These are phyloP conservation scores for Pleurotus tuoliensis DNA, from an alignment of 768 basidiomycete species.

Conservation along the genomic window DNA sequence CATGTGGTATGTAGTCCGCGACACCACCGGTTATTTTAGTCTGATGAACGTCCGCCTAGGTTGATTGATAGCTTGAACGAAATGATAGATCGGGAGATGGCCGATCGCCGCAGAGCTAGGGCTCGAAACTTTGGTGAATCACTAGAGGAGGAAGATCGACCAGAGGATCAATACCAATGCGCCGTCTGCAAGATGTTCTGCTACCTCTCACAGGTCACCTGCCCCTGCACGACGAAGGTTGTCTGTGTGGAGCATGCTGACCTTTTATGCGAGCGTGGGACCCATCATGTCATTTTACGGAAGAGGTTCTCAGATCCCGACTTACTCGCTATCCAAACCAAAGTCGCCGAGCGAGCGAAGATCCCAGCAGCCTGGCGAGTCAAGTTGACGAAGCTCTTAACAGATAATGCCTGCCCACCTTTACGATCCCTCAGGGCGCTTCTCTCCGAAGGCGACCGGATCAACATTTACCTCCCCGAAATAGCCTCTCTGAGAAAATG, in stretches of 20 bases:
- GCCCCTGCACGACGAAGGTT: constrained; percentile 72
- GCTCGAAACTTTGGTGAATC: constrained; percentile 58
- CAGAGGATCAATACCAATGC: constrained; percentile 97
- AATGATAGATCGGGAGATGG: constrained; percentile 85
- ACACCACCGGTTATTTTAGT: background rate
- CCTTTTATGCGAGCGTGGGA: constrained; percentile 59
- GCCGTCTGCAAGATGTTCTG: constrained; percentile 88
- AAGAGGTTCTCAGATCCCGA: constrained; percentile 82
- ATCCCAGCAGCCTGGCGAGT: constrained; percentile 73
- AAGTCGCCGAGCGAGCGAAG: constrained; percentile 67
- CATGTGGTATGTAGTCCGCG: constrained; percentile 62
- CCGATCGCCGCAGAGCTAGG: constrained; percentile 61
- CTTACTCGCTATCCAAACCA: constrained; percentile 59
- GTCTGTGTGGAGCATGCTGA: constrained; percentile 84
- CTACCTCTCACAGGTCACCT: constrained; percentile 90
- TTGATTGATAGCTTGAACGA: constrained; percentile 77
- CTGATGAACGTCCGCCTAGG: constrained; percentile 41
- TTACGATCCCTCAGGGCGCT: constrained; percentile 77
- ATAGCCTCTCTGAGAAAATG: constrained; percentile 70
- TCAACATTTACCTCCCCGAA: constrained; percentile 71
- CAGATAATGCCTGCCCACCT: constrained; percentile 65
- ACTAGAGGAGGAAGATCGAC: constrained; percentile 73
- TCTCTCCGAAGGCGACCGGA: constrained; percentile 87
- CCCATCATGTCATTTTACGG: constrained; percentile 56
- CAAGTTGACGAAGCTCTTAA: constrained; percentile 64